phyloP scores from a whole-genome alignment of 225 moss, liverwort and hornwort genomes.

The Pleurozium schreberi region DNA sequence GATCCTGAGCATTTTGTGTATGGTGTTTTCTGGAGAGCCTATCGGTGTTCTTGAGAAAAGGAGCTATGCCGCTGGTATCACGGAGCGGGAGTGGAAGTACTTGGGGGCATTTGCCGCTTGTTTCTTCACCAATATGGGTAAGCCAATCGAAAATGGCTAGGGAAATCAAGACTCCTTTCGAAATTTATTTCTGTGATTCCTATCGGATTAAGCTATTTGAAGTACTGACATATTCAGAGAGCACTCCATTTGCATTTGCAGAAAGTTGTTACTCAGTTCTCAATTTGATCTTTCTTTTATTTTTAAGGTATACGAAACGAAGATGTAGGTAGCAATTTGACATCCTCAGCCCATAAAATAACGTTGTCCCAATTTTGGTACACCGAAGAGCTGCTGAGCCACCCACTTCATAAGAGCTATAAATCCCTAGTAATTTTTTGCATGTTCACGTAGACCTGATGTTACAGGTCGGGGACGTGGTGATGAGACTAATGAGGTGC shows the following conservation, averaged over 20 bases:
- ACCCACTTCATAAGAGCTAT: background rate
- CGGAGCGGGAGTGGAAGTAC: slow-evolving; percentile 25
- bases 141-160: background rate
- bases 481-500: background rate
- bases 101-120: slow-evolving; percentile 33
- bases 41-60: slow-evolving; percentile 1
- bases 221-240: background rate
- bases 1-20: slow-evolving; percentile 23
- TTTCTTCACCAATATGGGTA: slow-evolving; percentile 46
- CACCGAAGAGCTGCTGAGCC: background rate
- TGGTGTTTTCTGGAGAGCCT: slow-evolving; percentile 35
- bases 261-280: background rate
- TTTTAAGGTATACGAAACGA: background rate
- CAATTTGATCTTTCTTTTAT: background rate
- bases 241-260: background rate
- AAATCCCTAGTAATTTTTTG: background rate
- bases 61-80: slow-evolving; percentile 30
- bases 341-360: background rate
- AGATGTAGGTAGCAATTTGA: background rate
- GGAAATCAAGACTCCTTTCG: background rate
- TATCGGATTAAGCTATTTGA: background rate
- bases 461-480: background rate
- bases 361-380: background rate
- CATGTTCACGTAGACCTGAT: background rate
- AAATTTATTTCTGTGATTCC: background rate